phyloP scores from a whole-genome alignment of 768 basidiomycete genomes.

The Tricholoma bakamatsutake region DNA sequence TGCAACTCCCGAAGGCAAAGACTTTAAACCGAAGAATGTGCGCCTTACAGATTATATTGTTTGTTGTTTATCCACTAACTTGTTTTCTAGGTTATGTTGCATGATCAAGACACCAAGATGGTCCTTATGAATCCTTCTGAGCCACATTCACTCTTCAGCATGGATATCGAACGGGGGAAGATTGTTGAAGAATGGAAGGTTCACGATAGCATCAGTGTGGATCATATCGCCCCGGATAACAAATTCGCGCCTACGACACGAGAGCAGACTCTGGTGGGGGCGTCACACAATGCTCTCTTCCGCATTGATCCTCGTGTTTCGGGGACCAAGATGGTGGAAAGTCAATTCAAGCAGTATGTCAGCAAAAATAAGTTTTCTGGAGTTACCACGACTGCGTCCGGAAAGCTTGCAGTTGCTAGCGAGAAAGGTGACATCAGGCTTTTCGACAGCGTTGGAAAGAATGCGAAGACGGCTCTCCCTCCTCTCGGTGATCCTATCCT shows the following conservation, averaged over 20 bases:
- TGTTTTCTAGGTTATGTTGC: slow-evolving; percentile 77
- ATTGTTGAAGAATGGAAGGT: slow-evolving; percentile 99
- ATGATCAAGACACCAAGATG: slow-evolving; percentile 96
- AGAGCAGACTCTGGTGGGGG: slow-evolving; percentile 90
- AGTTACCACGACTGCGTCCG: slow-evolving; percentile 79
- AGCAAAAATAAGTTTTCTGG: slow-evolving; percentile 95
- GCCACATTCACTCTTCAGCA: slow-evolving; percentile 75
- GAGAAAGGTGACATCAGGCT: slow-evolving; percentile 95
- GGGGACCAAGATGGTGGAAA: slow-evolving; percentile 90
- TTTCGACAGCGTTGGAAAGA: slow-evolving; percentile 96
- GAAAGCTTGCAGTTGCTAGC: slow-evolving; percentile 89
- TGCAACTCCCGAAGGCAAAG: slow-evolving; percentile 70
- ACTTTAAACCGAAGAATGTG: slow-evolving; percentile 84
- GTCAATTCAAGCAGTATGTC: slow-evolving; percentile 92
- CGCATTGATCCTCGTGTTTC: slow-evolving; percentile 94
- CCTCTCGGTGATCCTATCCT: slow-evolving; percentile 93
- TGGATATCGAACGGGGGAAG: slow-evolving; percentile 94
- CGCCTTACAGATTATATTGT: slow-evolving; percentile 6
- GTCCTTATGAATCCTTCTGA: slow-evolving; percentile 80
- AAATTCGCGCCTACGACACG: slow-evolving; percentile 93
- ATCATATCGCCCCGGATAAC: slow-evolving; percentile 86
- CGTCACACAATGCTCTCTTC: slow-evolving; percentile 94
- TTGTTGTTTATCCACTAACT: slow-evolving; percentile 6
- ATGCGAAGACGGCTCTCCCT: slow-evolving; percentile 95
- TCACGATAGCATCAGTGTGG: slow-evolving; percentile 81